Base-by-base conservation (phyloP, 352 stramenopile genomes). In the Phytophthora ohioensis region DNA sequence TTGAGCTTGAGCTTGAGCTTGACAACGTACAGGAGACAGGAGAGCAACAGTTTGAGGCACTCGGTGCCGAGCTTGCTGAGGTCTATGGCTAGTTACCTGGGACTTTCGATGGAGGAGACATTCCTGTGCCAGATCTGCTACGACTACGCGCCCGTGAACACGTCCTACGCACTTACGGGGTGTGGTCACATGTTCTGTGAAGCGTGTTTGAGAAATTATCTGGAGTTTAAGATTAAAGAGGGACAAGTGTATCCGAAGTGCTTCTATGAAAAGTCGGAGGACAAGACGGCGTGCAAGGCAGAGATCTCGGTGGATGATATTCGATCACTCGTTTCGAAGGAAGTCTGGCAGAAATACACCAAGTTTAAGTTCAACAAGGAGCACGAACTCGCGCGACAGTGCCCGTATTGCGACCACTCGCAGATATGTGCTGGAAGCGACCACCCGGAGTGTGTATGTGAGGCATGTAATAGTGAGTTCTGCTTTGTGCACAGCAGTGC, bases 401-500 rank as follows among this genome's bases (percentile, higher is more conserved):
- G 89, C 58, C 79, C 80, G 21, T 81, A 81, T 51, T 88, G 82
- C 56, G 75, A 82, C 21, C 72, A 89, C 57, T 87, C 80, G 17
- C 81, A 95, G 51, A 55, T 86, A 6, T 90, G 79, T 49, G 54
- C 73, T 15, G 76, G 78, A 7, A 76, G 73, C 15, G 66, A 83
- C 27, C 49, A 71, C 1, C 84, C 84, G 4, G 79, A 84, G 46
- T 88, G 80, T 34, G 38, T 75, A 0, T 91, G 85, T 32, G 69
- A 70, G 8, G 53, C 57, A 0, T 92, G 85, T 47, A 64, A 67
- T 3, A 74, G 74, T 7, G 78, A 84, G 27, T 98, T 94, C 69
- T 98, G 92, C 53, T 97, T 96, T 52, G 78, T 89, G 15, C 92
- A 98, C 53, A 95, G 87, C 32, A 97, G 84, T 46, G 91, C 92